A percentile compares a stretch with the other conserved stretches of the same genome.
These are phyloP conservation scores for Marasmius sp. DNA, from an alignment of 1,284 basidiomycete genomes.

Conservation along the genomic window DNA sequence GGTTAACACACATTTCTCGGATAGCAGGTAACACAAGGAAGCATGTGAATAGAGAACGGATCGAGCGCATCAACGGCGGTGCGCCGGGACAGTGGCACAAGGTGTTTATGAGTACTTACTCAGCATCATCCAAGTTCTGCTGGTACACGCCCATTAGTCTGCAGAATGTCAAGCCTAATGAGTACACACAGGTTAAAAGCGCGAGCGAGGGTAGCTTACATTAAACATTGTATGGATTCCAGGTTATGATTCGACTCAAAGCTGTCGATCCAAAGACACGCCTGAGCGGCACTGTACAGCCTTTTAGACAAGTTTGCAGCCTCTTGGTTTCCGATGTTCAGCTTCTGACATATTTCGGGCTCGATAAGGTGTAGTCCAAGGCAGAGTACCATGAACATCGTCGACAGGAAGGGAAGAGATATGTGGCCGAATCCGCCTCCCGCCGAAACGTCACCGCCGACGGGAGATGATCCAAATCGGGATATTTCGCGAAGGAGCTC, in stretches of 20 bases:
- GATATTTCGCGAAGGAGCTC: neutral
- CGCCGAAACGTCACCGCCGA: neutral
- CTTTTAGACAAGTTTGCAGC: constrained; percentile 16
- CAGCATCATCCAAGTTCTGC: constrained; percentile 24
- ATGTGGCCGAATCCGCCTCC: constrained; percentile 1
- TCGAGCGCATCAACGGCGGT: neutral
- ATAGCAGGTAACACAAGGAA: no score
- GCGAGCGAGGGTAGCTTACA: constrained; percentile 12
- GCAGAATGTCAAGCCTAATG: neutral
- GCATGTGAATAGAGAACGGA: neutral
- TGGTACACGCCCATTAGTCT: constrained; percentile 26
- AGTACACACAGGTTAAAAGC: neutral
- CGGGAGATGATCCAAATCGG: neutral
- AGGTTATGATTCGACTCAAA: constrained; percentile 22
- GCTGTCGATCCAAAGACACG: constrained; percentile 21
- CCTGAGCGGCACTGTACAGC: constrained; percentile 24
- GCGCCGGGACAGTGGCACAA: neutral
- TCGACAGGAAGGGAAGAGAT: constrained; percentile 17
- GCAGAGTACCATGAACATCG: constrained; percentile 24
- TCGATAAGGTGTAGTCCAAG: constrained; percentile 23
- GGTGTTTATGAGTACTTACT: constrained; percentile 12
- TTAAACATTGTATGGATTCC: constrained; percentile 22
- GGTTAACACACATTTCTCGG: no score
- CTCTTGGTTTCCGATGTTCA: constrained; percentile 15
- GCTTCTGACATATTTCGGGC: constrained; percentile 15